phyloP scores from a whole-genome alignment of 192 early-diverging fungal species.

The Gaertneriomyces semiglobifer region DNA sequence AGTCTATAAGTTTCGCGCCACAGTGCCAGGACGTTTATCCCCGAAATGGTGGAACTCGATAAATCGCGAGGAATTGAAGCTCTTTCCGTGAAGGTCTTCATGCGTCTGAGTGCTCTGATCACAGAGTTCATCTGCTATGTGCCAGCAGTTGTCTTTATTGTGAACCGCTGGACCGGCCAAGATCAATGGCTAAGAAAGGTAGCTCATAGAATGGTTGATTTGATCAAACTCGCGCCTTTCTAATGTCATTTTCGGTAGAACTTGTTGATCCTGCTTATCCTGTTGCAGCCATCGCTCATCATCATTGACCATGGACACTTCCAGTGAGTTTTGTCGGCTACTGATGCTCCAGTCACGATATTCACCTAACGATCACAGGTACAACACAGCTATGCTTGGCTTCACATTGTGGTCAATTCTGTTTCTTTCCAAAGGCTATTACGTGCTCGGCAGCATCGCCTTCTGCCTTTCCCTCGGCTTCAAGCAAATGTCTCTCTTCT shows the following conservation, averaged over 20 bases:
- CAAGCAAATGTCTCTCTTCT: slow-evolving; percentile 98
- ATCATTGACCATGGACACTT: slow-evolving; percentile 97
- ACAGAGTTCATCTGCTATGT: slow-evolving; percentile 75
- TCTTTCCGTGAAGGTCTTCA: slow-evolving; percentile 75
- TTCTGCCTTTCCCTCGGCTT: slow-evolving; percentile 85
- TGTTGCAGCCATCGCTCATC: slow-evolving; percentile 83
- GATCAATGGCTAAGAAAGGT: no score
- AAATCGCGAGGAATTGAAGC: slow-evolving; percentile 81
- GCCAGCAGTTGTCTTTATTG: slow-evolving; percentile 70
- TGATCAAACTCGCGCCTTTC: background rate
- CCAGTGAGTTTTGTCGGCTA: slow-evolving; percentile 50
- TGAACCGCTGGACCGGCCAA: slow-evolving; percentile 23
- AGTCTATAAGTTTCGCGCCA: background rate
- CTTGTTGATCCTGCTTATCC: slow-evolving; percentile 54
- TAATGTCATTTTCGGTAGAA: slow-evolving; percentile 9
- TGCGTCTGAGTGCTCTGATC: slow-evolving; percentile 76
- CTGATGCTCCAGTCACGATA: background rate
- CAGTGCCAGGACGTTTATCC: slow-evolving; percentile 73
- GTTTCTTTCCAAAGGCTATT: slow-evolving; percentile 58
- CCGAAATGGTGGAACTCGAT: slow-evolving; percentile 81
- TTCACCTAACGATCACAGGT: slow-evolving; percentile 40
- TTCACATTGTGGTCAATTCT: slow-evolving; percentile 74
- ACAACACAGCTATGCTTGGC: slow-evolving; percentile 96
- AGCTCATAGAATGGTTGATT: no score
- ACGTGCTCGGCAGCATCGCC: slow-evolving; percentile 68